These are phyloP conservation scores for Starmera stellimalicola DNA, from an alignment of 1,139 yeast genomes.

Conservation along the genomic window DNA sequence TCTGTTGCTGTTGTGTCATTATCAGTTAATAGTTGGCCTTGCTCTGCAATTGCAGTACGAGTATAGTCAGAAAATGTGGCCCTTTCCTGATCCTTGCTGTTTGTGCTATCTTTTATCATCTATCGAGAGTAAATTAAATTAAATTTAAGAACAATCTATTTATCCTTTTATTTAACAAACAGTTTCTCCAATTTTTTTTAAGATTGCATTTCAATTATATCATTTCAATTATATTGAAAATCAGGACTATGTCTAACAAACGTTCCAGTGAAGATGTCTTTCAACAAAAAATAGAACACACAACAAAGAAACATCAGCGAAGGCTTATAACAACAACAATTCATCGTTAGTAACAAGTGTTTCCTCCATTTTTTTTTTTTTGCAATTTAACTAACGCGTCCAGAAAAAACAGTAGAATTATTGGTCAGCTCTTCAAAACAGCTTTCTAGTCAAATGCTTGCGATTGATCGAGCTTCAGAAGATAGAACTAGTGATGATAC, in stretches of 20 bases:
- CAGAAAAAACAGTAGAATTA: constrained; percentile 1
- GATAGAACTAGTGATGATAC: background rate
- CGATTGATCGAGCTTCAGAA: no score
- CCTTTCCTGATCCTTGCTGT: no score
- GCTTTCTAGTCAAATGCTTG: background rate
- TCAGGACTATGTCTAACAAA: background rate
- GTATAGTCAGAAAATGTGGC: no score
- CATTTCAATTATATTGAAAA: no score
- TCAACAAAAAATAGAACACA: background rate
- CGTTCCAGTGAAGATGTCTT: background rate
- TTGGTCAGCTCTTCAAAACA: background rate
- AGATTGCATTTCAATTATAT: no score
- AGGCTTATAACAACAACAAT: constrained; percentile 4
- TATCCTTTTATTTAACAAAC: background rate
- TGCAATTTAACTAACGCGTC: background rate
- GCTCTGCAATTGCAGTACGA: no score
- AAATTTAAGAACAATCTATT: background rate
- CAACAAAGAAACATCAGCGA: constrained; percentile 2
- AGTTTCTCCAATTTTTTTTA: background rate
- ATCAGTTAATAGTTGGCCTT: no score
- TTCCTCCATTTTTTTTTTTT: background rate
- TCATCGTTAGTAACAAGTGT: constrained; percentile 5
- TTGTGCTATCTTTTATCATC: no score
- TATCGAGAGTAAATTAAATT: no score
- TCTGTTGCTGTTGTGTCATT: constrained; percentile 4